Evolutionary conservation across 2,329 filamentous ascomycete species (phyloP).

Genomic region (Stachybotrys elegans): DNA sequence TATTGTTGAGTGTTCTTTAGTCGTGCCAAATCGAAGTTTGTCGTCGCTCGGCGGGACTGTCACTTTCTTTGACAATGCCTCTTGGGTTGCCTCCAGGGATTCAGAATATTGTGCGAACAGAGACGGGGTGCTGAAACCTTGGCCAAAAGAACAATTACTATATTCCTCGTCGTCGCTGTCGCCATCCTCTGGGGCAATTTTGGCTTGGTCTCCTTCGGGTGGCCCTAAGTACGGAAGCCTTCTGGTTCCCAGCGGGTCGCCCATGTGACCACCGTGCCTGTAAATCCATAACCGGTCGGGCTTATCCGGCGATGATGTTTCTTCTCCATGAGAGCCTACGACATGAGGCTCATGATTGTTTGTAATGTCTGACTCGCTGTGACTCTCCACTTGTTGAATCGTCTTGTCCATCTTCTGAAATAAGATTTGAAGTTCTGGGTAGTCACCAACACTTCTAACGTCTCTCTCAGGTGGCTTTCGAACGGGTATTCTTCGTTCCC

Average conservation of each 20-base stretch:
- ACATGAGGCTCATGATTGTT: neutral
- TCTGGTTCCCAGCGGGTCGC: neutral
- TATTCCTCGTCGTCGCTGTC: neutral
- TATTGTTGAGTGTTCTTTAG: neutral
- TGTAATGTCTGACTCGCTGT: neutral
- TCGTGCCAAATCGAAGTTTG: neutral
- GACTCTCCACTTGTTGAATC: neutral
- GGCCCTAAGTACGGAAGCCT: neutral
- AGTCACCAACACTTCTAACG: neutral
- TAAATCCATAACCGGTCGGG: constrained; percentile 1
- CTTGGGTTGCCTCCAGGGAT: neutral
- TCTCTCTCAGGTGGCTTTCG: neutral
- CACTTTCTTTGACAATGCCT: neutral
- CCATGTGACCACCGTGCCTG: neutral
- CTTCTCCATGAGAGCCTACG: neutral
- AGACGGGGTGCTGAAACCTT: neutral
- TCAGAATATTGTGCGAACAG: neutral
- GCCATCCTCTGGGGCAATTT: neutral
- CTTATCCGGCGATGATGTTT: neutral
- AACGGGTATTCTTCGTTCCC: constrained; percentile 1
- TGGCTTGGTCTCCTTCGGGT: neutral
- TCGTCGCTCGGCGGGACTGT: neutral
- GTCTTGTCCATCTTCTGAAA: neutral
- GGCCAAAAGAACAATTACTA: neutral
- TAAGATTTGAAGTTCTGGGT: neutral